phyloP scores from a whole-genome alignment of 2,329 filamentous ascomycete genomes.

The Scedosporium apiospermum region DNA sequence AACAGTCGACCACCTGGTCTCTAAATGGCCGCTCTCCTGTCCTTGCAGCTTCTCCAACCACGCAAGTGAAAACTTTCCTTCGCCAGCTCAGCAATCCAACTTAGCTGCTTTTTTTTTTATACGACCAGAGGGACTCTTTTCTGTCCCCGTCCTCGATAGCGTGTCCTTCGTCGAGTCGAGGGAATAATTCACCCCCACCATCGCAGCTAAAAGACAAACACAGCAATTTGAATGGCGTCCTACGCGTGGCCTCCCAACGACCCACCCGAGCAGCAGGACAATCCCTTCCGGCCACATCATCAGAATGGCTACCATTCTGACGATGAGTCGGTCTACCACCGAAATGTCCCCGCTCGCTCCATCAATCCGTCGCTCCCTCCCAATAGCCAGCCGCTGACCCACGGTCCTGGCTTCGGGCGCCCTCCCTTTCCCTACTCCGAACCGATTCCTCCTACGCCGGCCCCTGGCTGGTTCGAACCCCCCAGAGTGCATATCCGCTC shows the following conservation, averaged over 20 bases:
- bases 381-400: not conserved
- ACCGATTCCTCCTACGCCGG: not conserved
- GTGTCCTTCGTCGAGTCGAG: not conserved
- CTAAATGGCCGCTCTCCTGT: not conserved
- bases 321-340: conserved; percentile 2
- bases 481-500: conserved; percentile 6
- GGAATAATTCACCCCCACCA: not conserved
- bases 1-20: not conserved
- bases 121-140: not conserved
- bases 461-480: conserved; percentile 4
- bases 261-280: not conserved
- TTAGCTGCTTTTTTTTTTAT: not conserved
- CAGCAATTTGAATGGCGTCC: not conserved
- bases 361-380: not conserved
- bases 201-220: not conserved
- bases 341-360: not conserved
- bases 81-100: not conserved
- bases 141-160: not conserved
- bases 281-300: conserved; percentile 6
- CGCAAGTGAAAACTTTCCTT: not conserved
- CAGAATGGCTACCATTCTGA: conserved; percentile 2
- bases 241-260: conserved; percentile 3
- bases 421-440: not conserved
- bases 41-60: not conserved
- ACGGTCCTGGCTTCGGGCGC: not conserved